Percentiles rank a stretch among this genome's conserved stretches.
Conservation (phyloP, 768 basidiomycete species). For the Leccinum obscurum region DNA sequence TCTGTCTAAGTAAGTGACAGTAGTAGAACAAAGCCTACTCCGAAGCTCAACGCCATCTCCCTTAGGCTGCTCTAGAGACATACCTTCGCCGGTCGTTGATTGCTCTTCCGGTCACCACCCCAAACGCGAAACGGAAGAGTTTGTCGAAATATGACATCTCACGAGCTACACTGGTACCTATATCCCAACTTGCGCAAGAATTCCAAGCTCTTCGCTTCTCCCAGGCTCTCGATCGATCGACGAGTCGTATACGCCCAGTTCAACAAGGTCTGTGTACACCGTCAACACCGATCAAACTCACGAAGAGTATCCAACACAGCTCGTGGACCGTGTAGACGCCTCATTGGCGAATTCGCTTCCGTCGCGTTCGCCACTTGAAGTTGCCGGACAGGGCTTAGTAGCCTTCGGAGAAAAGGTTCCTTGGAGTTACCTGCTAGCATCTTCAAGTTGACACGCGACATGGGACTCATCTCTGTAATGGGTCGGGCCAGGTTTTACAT, state of each 20-base stretch:
- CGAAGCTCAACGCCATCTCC: conserved; percentile 10
- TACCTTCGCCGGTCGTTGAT: conserved; percentile 81
- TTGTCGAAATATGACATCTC: conserved; percentile 62
- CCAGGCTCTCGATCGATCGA: conserved; percentile 25
- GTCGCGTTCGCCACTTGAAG: too few species aligned
- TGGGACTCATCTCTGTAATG: too few species aligned
- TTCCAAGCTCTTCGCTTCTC: conserved; percentile 51
- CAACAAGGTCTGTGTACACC: conserved; percentile 52
- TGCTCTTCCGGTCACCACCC: conserved; percentile 65
- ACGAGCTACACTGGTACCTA: conserved; percentile 53
- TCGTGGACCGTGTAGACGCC: too few species aligned
- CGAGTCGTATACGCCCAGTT: conserved; percentile 46
- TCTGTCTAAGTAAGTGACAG: conserved; percentile 66
- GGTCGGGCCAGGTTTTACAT: too few species aligned
- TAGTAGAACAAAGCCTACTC: background rate
- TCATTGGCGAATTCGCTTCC: too few species aligned
- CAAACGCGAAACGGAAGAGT: conserved; percentile 39
- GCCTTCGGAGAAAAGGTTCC: too few species aligned
- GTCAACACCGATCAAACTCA: conserved; percentile 29
- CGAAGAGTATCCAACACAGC: too few species aligned
- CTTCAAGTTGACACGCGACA: too few species aligned
- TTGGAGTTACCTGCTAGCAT: too few species aligned
- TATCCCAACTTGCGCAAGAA: conserved; percentile 60
- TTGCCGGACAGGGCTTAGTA: too few species aligned
- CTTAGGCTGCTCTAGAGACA: conserved; percentile 71